These are phyloP conservation scores for Nakazawaea sp. DNA, from an alignment of 805 yeast species.

Conservation along the genomic window DNA sequence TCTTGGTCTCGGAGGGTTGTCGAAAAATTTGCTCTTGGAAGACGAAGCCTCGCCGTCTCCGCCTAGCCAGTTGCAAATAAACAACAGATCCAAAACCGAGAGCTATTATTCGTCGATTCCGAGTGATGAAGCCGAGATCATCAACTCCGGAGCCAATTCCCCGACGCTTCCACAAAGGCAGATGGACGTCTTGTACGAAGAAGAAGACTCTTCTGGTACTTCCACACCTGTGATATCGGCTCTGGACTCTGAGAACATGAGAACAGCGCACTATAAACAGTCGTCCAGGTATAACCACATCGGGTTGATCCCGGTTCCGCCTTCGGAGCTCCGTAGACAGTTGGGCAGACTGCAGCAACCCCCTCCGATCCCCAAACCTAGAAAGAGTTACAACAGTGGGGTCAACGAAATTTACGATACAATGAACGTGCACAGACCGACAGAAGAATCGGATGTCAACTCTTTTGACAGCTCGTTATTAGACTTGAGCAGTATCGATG, in stretches of 20 bases:
- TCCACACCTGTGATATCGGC: not conserved
- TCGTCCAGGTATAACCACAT: slow-evolving; percentile 7
- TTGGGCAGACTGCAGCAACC: not conserved
- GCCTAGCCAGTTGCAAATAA: too few species aligned
- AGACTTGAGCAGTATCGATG: slow-evolving; percentile 9
- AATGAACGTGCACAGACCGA: not conserved
- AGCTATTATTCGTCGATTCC: slow-evolving; percentile 1
- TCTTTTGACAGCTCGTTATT: slow-evolving; percentile 9
- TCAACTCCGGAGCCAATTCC: slow-evolving; percentile 10
- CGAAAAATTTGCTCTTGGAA: slow-evolving; percentile 3
- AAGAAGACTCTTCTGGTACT: not conserved
- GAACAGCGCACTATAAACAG: slow-evolving; percentile 5
- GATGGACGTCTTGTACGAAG: slow-evolving; percentile 11
- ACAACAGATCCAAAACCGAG: not conserved
- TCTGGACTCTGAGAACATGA: not conserved
- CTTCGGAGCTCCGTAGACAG: not conserved
- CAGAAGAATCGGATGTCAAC: slow-evolving; percentile 1
- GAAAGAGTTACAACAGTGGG: not conserved
- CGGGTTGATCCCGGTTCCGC: slow-evolving; percentile 3
- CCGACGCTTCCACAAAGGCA: slow-evolving; percentile 1
- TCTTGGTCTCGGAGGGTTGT: slow-evolving; percentile 8
- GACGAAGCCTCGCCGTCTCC: too few species aligned
- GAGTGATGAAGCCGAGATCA: slow-evolving; percentile 5
- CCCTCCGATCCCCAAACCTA: slow-evolving; percentile 9
- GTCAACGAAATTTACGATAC: slow-evolving; percentile 8